These are phyloP conservation scores for Globisporangium parvum DNA, from an alignment of 352 stramenopile species.

Conservation along the genomic window DNA sequence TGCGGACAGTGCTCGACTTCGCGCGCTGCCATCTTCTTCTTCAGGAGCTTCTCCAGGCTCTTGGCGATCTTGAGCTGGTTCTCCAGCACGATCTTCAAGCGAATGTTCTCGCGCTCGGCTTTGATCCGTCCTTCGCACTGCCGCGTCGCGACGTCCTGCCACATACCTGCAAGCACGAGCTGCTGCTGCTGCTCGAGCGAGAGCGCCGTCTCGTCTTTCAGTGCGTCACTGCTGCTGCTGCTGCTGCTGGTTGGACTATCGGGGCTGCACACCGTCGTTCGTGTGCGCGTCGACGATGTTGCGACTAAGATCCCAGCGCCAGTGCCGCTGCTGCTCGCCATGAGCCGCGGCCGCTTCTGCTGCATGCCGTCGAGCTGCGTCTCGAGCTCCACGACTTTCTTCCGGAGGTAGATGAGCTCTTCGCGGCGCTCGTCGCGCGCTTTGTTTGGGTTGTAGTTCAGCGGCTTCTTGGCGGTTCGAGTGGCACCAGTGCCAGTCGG, in stretches of 20 bases:
- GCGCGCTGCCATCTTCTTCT: constrained; percentile 12
- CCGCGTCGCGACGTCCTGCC: constrained; percentile 33
- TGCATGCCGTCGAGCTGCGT: too few relatives aligned
- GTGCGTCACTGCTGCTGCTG: too few relatives aligned
- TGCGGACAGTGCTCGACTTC: constrained; percentile 3
- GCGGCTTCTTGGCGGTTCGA: constrained; percentile 17
- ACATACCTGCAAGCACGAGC: constrained; percentile 19
- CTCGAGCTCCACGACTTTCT: constrained; percentile 19
- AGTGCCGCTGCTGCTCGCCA: too few relatives aligned
- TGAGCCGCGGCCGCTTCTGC: background rate
- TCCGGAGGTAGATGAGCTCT: constrained; percentile 39
- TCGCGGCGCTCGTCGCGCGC: constrained; percentile 31
- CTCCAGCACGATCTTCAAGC: constrained; percentile 16
- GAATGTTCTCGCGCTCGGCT: constrained; percentile 17
- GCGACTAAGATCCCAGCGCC: too few relatives aligned
- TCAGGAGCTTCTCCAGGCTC: constrained; percentile 12
- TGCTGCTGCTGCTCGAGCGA: too few relatives aligned
- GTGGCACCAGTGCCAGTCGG: background rate
- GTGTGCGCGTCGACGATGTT: too few relatives aligned
- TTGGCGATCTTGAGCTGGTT: constrained; percentile 19
- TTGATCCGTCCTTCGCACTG: constrained; percentile 23
- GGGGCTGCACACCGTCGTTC: too few relatives aligned
- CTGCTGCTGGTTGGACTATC: background rate
- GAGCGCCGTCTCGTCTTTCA: background rate
- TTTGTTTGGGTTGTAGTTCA: constrained; percentile 33